phyloP scores from a whole-genome alignment of 1,284 basidiomycete species.

The Thelephora terrestris region DNA sequence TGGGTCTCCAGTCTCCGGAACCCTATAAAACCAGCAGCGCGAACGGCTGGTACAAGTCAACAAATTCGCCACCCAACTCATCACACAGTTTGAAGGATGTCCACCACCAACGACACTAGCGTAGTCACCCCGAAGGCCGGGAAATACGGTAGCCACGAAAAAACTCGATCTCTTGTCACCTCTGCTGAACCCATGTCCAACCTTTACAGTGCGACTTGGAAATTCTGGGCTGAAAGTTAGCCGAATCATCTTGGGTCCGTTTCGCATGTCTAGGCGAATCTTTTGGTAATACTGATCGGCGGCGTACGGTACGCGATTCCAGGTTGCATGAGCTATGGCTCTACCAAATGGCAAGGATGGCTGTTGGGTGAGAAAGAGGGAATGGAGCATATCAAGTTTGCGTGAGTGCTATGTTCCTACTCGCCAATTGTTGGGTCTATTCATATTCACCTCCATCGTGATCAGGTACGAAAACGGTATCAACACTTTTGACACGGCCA shows the following conservation, averaged over 20 bases:
- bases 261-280: not conserved
- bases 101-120: no score
- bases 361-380: conserved; percentile 32
- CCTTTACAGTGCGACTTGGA: conserved; percentile 20
- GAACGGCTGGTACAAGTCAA: no score
- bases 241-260: conserved; percentile 23
- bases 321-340: conserved; percentile 32
- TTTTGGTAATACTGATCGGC: not conserved
- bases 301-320: conserved; percentile 16
- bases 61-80: no score
- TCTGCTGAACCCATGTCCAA: no score
- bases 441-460: not conserved
- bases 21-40: no score
- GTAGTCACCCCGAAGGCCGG: no score
- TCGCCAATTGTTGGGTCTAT: not conserved
- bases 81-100: no score
- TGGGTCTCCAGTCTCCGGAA: no score
- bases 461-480: conserved; percentile 31
- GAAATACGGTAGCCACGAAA: no score
- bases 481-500: conserved; percentile 41
- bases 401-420: conserved; percentile 16
- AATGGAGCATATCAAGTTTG: conserved; percentile 27
- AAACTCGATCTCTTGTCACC: no score
- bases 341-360: conserved; percentile 26
- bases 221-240: conserved; percentile 32